Conservation (phyloP, 495 filamentous ascomycete genomes). For the Xylaria nigripes region DNA sequence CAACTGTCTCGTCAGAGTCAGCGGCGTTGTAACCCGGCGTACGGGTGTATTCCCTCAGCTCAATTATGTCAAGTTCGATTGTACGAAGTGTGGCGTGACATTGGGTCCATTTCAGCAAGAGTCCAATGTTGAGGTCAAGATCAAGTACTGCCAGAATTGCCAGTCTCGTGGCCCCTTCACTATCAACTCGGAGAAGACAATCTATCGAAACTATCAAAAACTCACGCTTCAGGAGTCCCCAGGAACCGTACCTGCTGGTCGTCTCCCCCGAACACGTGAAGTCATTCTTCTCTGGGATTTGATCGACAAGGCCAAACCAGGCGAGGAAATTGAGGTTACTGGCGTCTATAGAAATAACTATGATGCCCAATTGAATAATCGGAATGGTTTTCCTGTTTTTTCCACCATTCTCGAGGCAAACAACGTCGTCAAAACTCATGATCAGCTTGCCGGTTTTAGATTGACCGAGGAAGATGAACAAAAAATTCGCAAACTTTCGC, state of each 20-base stretch:
- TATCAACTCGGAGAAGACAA: constrained; percentile 92
- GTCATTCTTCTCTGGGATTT: constrained; percentile 95
- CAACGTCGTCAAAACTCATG: constrained; percentile 92
- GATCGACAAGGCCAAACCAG: constrained; percentile 93
- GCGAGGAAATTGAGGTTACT: constrained; percentile 95
- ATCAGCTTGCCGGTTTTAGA: constrained; percentile 94
- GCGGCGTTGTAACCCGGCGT: constrained; percentile 89
- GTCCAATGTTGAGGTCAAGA: constrained; percentile 88
- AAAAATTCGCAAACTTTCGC: constrained; percentile 74
- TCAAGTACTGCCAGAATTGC: constrained; percentile 95
- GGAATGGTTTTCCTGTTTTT: constrained; percentile 98
- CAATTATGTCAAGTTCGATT: constrained; percentile 97
- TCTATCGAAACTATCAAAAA: constrained; percentile 99
- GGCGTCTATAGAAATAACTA: constrained; percentile 99
- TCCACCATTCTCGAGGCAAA: constrained; percentile 97
- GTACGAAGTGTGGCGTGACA: constrained; percentile 82
- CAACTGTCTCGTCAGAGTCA: constrained; percentile 91
- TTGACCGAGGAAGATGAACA: constrained; percentile 95
- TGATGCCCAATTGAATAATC: constrained; percentile 94
- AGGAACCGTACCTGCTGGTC: constrained; percentile 91
- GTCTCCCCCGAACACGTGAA: constrained; percentile 89
- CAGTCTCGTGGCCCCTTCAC: constrained; percentile 94
- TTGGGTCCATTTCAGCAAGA: constrained; percentile 97
- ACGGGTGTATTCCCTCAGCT: constrained; percentile 98
- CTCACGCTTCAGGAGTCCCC: constrained; percentile 96